Percentiles rank a stretch among this genome's conserved stretches.
phyloP scores from a whole-genome alignment of 1,284 basidiomycete species.

The Marasmius fiardii region DNA sequence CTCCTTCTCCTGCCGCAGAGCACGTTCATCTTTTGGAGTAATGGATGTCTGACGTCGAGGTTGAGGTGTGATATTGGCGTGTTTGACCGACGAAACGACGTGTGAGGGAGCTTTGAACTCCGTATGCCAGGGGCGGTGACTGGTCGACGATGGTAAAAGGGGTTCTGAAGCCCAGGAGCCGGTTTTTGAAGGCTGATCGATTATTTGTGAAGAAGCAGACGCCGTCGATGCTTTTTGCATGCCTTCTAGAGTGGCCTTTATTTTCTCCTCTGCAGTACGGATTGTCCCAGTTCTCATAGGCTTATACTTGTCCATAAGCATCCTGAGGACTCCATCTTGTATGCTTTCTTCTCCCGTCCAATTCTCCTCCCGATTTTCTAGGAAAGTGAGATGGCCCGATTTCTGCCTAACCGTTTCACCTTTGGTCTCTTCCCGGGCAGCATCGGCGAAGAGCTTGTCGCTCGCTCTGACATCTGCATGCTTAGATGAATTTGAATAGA shows the following conservation, averaged over 20 bases:
- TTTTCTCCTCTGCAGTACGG: constrained; percentile 69
- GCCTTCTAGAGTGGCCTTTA: constrained; percentile 32
- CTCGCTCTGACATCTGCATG: constrained; percentile 34
- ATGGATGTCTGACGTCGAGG: constrained; percentile 23
- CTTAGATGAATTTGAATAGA: not conserved
- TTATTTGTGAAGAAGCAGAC: not conserved
- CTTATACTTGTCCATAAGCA: constrained; percentile 86
- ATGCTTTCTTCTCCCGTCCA: constrained; percentile 79
- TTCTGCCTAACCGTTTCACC: constrained; percentile 24
- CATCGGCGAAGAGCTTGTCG: constrained; percentile 71
- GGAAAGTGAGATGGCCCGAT: constrained; percentile 23
- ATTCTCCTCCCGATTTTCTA: constrained; percentile 48
- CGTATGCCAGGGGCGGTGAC: constrained; percentile 69
- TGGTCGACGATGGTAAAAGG: constrained; percentile 48
- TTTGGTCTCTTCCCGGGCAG: constrained; percentile 50
- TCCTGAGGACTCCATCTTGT: constrained; percentile 73
- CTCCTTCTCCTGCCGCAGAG: constrained; percentile 48
- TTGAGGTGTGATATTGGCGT: constrained; percentile 39
- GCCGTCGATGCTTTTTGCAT: no score
- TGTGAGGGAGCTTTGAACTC: constrained; percentile 61
- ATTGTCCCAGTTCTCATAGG: constrained; percentile 66
- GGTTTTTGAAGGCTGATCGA: constrained; percentile 10
- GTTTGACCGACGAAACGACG: constrained; percentile 46
- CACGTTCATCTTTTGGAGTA: constrained; percentile 42
- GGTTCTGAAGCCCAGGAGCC: constrained; percentile 43